Conservation (phyloP, 1,284 basidiomycete genomes). For the Sutorius eximius region DNA sequence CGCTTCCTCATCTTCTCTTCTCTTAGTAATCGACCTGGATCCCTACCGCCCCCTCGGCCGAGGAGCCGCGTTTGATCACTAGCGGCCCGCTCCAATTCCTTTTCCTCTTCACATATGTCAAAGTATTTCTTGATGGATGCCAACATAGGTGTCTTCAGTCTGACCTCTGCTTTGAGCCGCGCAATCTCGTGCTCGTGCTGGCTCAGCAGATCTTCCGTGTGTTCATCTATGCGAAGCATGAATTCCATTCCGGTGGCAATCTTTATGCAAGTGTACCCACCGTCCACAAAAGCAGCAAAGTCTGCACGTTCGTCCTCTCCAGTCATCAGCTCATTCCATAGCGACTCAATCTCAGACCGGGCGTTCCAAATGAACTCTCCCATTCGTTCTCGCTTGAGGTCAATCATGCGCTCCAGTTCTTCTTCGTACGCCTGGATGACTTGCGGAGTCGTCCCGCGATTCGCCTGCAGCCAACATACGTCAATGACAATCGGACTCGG, state of each 20-base stretch:
- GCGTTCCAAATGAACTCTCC: conserved; percentile 83
- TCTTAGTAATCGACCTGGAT: conserved; percentile 76
- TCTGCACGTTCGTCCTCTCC: conserved; percentile 81
- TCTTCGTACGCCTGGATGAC: conserved; percentile 80
- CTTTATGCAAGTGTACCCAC: conserved; percentile 42
- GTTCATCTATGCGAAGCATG: conserved; percentile 61
- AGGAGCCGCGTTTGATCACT: conserved; percentile 76
- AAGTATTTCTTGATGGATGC: conserved; percentile 85
- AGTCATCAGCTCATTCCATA: conserved; percentile 89
- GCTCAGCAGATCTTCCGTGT: conserved; percentile 84
- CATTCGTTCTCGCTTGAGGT: conserved; percentile 87
- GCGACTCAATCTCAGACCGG: conserved; percentile 73
- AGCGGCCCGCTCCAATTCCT: conserved; percentile 81
- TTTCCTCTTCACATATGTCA: conserved; percentile 88
- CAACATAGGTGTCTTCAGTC: conserved; percentile 76
- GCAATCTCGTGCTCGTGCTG: conserved; percentile 89
- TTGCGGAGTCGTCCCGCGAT: conserved; percentile 75
- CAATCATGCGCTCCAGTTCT: conserved; percentile 89
- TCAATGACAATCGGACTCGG: background rate
- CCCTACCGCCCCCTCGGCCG: conserved; percentile 67
- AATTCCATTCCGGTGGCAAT: background rate
- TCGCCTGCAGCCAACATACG: conserved; percentile 22
- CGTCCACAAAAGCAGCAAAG: conserved; percentile 79
- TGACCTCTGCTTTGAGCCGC: conserved; percentile 77
- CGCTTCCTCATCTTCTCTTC: conserved; percentile 99